Evolutionary conservation across 495 filamentous ascomycete species (phyloP).

Genomic region (Pseudomonodictys pantanalensis): DNA sequence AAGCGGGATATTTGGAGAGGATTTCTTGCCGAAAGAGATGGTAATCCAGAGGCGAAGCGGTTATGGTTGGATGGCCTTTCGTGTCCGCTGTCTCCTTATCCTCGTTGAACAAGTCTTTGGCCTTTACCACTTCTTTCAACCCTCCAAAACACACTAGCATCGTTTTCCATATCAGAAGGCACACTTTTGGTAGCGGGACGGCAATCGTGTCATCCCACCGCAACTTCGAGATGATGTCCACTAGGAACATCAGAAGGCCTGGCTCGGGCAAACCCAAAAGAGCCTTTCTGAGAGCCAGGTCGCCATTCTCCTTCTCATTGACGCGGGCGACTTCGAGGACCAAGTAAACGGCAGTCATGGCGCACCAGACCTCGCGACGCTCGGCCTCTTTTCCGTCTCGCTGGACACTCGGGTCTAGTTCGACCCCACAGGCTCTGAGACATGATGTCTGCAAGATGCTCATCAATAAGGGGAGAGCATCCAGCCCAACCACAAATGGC

Average conservation of each 20-base stretch:
- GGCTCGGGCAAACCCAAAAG: slow-evolving; percentile 58
- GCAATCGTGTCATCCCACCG: slow-evolving; percentile 81
- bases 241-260: slow-evolving; percentile 66
- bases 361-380: slow-evolving; percentile 41
- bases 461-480: slow-evolving; percentile 33
- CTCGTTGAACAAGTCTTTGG: slow-evolving; percentile 65
- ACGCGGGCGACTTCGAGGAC: slow-evolving; percentile 41
- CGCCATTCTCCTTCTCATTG: slow-evolving; percentile 30
- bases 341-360: slow-evolving; percentile 41
- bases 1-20: slow-evolving; percentile 97
- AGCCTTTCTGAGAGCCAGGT: slow-evolving; percentile 22
- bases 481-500: slow-evolving; percentile 30
- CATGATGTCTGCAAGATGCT: slow-evolving; percentile 23
- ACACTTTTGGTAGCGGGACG: slow-evolving; percentile 58
- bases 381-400: slow-evolving; percentile 35
- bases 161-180: slow-evolving; percentile 67
- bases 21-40: slow-evolving; percentile 96
- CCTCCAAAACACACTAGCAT: slow-evolving; percentile 82
- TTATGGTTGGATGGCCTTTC: slow-evolving; percentile 64
- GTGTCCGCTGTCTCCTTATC: slow-evolving; percentile 37
- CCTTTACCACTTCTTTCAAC: slow-evolving; percentile 62
- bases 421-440: slow-evolving; percentile 27
- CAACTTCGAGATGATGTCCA: slow-evolving; percentile 70
- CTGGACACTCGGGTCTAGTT: slow-evolving; percentile 12
- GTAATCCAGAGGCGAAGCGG: slow-evolving; percentile 91